Evolutionary conservation across 805 yeast species (phyloP), one percentile per base, ranked within the genome.

Genomic region (Candida palmyrensis): DNA sequence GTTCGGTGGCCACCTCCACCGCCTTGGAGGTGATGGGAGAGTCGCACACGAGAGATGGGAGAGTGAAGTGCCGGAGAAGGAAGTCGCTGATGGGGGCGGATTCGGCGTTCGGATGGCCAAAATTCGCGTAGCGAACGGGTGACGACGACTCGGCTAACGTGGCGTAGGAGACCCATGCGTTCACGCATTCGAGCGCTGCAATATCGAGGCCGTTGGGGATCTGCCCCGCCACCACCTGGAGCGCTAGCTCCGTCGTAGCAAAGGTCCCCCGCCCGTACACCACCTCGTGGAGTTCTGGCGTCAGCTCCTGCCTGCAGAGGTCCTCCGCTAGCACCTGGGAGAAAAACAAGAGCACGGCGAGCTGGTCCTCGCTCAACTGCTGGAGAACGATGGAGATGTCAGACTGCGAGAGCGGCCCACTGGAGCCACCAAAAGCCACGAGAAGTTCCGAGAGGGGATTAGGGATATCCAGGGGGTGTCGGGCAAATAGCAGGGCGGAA

Each of bases 271-370:
- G 23, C 5, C 16, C 15, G 6, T 25, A 13, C 5, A 31, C 53
- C 1, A 46, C 28, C 12, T 53, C 47, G 44, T 76, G 77, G 11
- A 72, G 36, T 3, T 50, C 49, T 2, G 49, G 37, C 1, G 55
- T 38, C 36, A 36, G 36, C 43, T 41, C 61, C 39, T 48, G 49
- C 39, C 69, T 73, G 21, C 59, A 44, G 8, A 72, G 43, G 33
- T 79, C 84, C 41, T 77, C 84, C 1, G 66, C 68, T 0, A 75
- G 37, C 6, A 71, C 72, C 9, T 77, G 60, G 3, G 68, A 55
- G 22, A 30, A 18, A 24, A 12, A 24, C 4, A 30, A 15, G 5
- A 30, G 12, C 11, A 30, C n/a, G 5, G 33, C 13, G 5, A 29
- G 9, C 11, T 11, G 9, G 11, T 21, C 23, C 9, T 21, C 10